These are phyloP conservation scores for Oehlia diaphana DNA, from an alignment of 192 early-diverging fungal genomes.

Conservation along the genomic window DNA sequence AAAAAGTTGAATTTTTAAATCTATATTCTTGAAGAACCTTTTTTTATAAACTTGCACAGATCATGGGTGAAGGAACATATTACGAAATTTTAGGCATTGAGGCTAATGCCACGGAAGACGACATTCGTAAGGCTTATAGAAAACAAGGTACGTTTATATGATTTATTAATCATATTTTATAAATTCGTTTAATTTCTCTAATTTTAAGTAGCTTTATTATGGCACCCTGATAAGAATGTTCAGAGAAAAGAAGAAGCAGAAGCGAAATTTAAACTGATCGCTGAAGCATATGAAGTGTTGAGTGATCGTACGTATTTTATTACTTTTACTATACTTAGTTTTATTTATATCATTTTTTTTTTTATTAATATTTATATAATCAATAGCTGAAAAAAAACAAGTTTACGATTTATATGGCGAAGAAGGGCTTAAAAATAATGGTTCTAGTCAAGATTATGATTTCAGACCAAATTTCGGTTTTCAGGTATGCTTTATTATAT, in stretches of 20 bases:
- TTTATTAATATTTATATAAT: not conserved
- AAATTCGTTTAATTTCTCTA: not conserved
- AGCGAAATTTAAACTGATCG: conserved; percentile 39
- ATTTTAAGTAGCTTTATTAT: conserved; percentile 56
- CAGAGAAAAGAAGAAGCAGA: conserved; percentile 68
- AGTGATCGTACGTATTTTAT: conserved; percentile 34
- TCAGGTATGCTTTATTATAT: not conserved
- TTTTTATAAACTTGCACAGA: not conserved
- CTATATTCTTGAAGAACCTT: too few relatives aligned
- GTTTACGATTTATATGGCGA: conserved; percentile 34
- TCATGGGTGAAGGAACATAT: not conserved
- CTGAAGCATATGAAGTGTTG: conserved; percentile 42
- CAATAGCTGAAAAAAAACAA: conserved; percentile 33
- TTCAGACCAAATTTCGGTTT: not conserved
- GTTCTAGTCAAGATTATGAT: not conserved
- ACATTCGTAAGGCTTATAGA: conserved; percentile 82
- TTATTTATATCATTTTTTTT: not conserved
- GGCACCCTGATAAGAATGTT: conserved; percentile 78
- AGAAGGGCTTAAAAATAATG: conserved; percentile 25
- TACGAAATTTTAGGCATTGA: conserved; percentile 57
- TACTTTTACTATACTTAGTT: not conserved
- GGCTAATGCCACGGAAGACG: conserved; percentile 72
- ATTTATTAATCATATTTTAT: not conserved
- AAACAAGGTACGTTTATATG: conserved; percentile 47
- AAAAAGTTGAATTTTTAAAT: too few relatives aligned